These are phyloP conservation scores for Porphyrellus cyaneotinctus DNA, from an alignment of 768 basidiomycete species.

Conservation along the genomic window DNA sequence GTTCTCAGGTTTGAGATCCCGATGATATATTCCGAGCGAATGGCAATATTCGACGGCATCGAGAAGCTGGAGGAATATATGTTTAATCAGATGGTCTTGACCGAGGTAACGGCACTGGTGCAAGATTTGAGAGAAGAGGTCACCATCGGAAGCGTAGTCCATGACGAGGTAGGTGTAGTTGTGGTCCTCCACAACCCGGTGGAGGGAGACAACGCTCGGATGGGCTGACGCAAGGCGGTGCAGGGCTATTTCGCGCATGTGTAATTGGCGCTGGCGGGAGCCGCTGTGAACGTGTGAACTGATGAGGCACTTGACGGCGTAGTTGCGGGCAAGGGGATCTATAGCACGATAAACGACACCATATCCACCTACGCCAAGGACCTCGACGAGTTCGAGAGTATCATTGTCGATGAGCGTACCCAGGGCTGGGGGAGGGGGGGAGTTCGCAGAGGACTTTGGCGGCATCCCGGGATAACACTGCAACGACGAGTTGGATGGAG, in stretches of 20 bases:
- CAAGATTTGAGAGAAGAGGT: constrained; percentile 89
- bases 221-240: constrained; percentile 74
- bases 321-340: constrained; percentile 53
- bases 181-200: constrained; percentile 82
- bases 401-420: constrained; percentile 84
- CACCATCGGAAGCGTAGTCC: constrained; percentile 88
- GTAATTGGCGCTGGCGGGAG: constrained; percentile 65
- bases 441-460: constrained; percentile 30
- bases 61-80: constrained; percentile 89
- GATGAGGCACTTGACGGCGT: constrained; percentile 89
- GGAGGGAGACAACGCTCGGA: constrained; percentile 81
- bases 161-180: constrained; percentile 86
- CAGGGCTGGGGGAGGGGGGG: constrained; percentile 49
- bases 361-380: constrained; percentile 92
- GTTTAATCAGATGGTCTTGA: constrained; percentile 77
- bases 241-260: constrained; percentile 84
- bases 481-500: constrained; percentile 15
- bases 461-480: constrained; percentile 26
- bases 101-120: constrained; percentile 74
- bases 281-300: constrained; percentile 42
- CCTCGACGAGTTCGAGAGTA: constrained; percentile 75
- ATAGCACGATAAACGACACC: constrained; percentile 92
- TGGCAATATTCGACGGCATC: constrained; percentile 95
- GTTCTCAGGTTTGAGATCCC: constrained; percentile 97
- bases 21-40: constrained; percentile 87